Conservation (phyloP, 306 rosid genomes). For the Acmispon strigosus region DNA sequence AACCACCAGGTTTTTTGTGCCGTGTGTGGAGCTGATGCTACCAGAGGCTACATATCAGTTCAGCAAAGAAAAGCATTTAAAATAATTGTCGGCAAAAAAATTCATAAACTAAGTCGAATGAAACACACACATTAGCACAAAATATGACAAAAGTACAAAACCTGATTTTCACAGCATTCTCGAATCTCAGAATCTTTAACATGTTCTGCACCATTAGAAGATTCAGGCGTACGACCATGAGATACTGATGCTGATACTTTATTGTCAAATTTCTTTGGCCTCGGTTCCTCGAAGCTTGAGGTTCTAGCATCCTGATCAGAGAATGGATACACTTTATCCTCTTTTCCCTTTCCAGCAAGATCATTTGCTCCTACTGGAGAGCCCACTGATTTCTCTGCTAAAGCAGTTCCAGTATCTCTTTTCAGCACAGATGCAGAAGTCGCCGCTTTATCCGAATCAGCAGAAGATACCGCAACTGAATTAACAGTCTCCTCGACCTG, state of each 20-base stretch:
- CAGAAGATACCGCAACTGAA: conserved; percentile 15
- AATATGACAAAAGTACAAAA: conserved; percentile 17
- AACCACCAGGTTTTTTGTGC: conserved; percentile 49
- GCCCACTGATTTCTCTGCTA: conserved; percentile 27
- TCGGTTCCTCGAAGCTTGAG: conserved; percentile 30
- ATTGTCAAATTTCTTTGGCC: conserved; percentile 26
- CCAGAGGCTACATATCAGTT: conserved; percentile 42
- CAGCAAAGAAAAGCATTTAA: conserved; percentile 20
- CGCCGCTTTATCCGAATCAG: conserved; percentile 22
- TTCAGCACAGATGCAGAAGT: conserved; percentile 27
- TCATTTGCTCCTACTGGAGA: conserved; percentile 19
- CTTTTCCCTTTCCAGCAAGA: conserved; percentile 26
- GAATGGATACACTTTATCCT: conserved; percentile 25
- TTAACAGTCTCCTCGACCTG: conserved; percentile 11
- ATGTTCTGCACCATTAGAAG: conserved; percentile 29
- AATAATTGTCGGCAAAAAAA: background rate
- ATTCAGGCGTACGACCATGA: conserved; percentile 24
- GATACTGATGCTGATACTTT: conserved; percentile 24
- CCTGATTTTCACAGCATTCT: conserved; percentile 60
- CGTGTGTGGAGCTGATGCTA: conserved; percentile 36
- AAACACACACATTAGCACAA: background rate
- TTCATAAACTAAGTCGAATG: background rate
- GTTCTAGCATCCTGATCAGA: conserved; percentile 28
- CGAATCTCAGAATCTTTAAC: conserved; percentile 38
- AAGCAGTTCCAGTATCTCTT: conserved; percentile 21